These are phyloP conservation scores for Phyllostachys edulis DNA, from an alignment of 176 grass and related monocot species.

Conservation along the genomic window DNA sequence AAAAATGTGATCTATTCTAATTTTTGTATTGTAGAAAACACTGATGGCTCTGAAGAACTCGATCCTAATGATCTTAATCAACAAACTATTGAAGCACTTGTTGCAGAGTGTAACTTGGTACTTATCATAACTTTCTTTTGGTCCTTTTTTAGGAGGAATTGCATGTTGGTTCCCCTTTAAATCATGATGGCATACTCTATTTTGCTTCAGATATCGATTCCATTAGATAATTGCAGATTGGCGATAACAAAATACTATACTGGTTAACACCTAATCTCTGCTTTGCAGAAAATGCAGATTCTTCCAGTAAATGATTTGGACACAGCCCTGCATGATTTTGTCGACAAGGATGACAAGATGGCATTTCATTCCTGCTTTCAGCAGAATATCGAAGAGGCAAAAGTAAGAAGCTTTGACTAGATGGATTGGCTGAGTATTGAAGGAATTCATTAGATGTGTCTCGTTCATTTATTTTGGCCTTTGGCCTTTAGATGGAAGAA, in stretches of 20 bases:
- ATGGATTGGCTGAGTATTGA: too few species aligned
- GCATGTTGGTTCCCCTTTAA: neutral
- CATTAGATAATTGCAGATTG: neutral
- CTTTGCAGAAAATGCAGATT: conserved; percentile 70
- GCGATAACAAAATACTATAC: neutral
- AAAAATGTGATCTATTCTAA: conserved; percentile 16
- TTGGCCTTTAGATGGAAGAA: too few species aligned
- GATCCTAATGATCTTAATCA: conserved; percentile 60
- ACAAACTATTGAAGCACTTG: conserved; percentile 62
- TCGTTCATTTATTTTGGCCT: too few species aligned
- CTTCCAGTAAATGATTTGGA: conserved; percentile 61
- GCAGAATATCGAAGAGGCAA: conserved; percentile 48
- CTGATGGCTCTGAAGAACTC: conserved; percentile 44
- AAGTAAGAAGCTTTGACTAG: conserved; percentile 19
- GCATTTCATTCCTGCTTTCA: conserved; percentile 67
- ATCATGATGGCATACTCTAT: neutral
- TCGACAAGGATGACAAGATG: conserved; percentile 58
- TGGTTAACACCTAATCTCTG: conserved; percentile 1
- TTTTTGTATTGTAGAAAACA: conserved; percentile 35
- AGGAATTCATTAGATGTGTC: too few species aligned
- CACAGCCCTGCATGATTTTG: conserved; percentile 71
- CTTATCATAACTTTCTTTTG: neutral
- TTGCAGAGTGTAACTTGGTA: conserved; percentile 85
- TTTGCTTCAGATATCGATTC: neutral
- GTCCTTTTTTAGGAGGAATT: neutral